phyloP scores from a whole-genome alignment of 1,139 yeast species.

The Debaryomyces robertsiae region DNA sequence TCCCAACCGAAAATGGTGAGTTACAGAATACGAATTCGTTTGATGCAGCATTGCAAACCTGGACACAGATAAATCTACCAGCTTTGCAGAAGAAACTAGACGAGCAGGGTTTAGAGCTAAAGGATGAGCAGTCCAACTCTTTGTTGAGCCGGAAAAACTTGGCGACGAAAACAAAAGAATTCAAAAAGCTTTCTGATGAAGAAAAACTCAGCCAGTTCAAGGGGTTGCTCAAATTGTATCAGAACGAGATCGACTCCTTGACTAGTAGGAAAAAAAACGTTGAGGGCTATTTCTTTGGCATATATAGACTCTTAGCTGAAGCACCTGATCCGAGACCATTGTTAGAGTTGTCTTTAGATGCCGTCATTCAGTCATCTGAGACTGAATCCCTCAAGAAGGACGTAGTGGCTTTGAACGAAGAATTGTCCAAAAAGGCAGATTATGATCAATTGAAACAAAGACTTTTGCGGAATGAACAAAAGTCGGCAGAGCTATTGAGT shows the following conservation, averaged over 20 bases:
- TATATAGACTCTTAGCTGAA: slow-evolving; percentile 77
- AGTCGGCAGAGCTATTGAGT: slow-evolving; percentile 53
- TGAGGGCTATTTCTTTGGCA: slow-evolving; percentile 71
- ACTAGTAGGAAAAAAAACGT: slow-evolving; percentile 76
- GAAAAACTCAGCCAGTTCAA: slow-evolving; percentile 70
- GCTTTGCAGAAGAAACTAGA: slow-evolving; percentile 71
- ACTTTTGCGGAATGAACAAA: slow-evolving; percentile 58
- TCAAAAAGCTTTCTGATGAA: slow-evolving; percentile 67
- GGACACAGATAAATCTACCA: slow-evolving; percentile 77
- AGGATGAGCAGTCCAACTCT: slow-evolving; percentile 68
- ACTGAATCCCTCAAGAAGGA: slow-evolving; percentile 54
- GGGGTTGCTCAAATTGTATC: slow-evolving; percentile 74
- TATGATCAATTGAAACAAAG: slow-evolving; percentile 73
- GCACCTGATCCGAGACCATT: slow-evolving; percentile 93
- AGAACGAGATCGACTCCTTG: slow-evolving; percentile 80
- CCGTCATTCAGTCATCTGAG: slow-evolving; percentile 63
- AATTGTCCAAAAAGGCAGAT: slow-evolving; percentile 69
- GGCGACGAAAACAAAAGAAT: slow-evolving; percentile 80
- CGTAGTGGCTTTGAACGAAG: slow-evolving; percentile 58
- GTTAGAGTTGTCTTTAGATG: slow-evolving; percentile 69
- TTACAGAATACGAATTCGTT: slow-evolving; percentile 7
- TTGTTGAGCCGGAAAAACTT: slow-evolving; percentile 70
- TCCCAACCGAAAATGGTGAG: neutral
- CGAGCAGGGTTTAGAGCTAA: slow-evolving; percentile 70
- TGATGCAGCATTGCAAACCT: slow-evolving; percentile 60